A percentile compares a stretch with the other conserved stretches of the same genome.
Conservation (phyloP, 106 monocot species). For the Platanthera zijinensis region DNA sequence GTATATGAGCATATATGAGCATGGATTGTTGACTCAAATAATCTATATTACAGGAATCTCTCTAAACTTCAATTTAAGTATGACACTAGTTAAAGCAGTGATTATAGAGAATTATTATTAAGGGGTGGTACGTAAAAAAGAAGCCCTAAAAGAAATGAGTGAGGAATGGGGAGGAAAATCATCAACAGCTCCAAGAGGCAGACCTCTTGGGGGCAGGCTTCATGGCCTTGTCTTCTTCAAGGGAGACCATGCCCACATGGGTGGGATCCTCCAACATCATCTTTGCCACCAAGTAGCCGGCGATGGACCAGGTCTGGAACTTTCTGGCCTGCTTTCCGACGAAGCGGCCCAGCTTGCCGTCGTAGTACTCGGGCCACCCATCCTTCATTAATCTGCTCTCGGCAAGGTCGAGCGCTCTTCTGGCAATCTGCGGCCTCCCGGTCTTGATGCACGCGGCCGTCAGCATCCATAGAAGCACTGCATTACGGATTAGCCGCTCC, state of each 20-base stretch:
- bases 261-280: slow-evolving; percentile 22
- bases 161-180: no score
- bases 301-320: slow-evolving; percentile 25
- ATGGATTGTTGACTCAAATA: no score
- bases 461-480: slow-evolving; percentile 62
- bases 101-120: no score
- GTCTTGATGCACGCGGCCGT: slow-evolving; percentile 43
- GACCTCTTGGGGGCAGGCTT: slow-evolving; percentile 13
- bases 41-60: no score
- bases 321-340: slow-evolving; percentile 22
- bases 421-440: slow-evolving; percentile 33
- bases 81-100: no score
- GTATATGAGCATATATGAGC: no score
- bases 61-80: neutral
- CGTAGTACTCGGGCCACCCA: slow-evolving; percentile 43
- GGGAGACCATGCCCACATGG: slow-evolving; percentile 16
- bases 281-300: slow-evolving; percentile 20
- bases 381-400: slow-evolving; percentile 43
- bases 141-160: no score
- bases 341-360: slow-evolving; percentile 17
- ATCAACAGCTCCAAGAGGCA: slow-evolving; percentile 9
- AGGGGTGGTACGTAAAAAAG: no score
- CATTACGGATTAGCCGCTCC: neutral
- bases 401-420: slow-evolving; percentile 40
- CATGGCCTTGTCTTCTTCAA: slow-evolving; percentile 26